phyloP scores from a whole-genome alignment of 1,139 yeast genomes.

The Hemisphaericaspora lyxosophila region DNA sequence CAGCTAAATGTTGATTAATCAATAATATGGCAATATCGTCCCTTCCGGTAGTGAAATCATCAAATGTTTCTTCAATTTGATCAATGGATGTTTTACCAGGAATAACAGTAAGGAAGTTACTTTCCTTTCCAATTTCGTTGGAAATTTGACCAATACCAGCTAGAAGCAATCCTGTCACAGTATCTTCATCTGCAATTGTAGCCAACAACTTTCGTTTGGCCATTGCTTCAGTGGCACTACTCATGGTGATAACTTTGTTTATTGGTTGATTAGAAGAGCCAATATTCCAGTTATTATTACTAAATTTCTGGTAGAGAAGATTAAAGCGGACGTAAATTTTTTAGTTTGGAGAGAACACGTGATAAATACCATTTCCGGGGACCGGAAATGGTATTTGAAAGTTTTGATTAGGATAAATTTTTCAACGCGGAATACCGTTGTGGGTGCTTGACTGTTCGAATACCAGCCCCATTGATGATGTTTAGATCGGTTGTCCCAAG shows the following conservation, averaged over 20 bases:
- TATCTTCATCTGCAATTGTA: slow-evolving; percentile 95
- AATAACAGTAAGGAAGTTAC: slow-evolving; percentile 78
- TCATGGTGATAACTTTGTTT: slow-evolving; percentile 7
- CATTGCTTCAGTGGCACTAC: slow-evolving; percentile 40
- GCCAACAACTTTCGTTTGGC: slow-evolving; percentile 79
- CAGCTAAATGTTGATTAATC: slow-evolving; percentile 95
- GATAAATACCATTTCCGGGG: neutral
- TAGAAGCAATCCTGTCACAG: slow-evolving; percentile 90
- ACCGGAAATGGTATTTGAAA: neutral
- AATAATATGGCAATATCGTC: slow-evolving; percentile 90
- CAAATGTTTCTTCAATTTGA: slow-evolving; percentile 74
- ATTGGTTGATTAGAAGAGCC: neutral
- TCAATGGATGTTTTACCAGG: slow-evolving; percentile 79
- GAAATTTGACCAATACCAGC: slow-evolving; percentile 95
- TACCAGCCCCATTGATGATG: no score
- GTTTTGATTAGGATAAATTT: neutral
- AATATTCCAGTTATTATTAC: neutral
- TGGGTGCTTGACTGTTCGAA: no score
- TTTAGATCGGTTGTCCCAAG: neutral
- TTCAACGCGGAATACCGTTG: no score
- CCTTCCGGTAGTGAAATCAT: slow-evolving; percentile 68
- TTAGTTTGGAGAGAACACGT: neutral
- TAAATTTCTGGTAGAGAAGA: no score
- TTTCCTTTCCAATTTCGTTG: slow-evolving; percentile 60
- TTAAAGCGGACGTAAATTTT: no score